phyloP scores from a whole-genome alignment of 2,329 filamentous ascomycete species.

The Colletotrichum simmondsii region DNA sequence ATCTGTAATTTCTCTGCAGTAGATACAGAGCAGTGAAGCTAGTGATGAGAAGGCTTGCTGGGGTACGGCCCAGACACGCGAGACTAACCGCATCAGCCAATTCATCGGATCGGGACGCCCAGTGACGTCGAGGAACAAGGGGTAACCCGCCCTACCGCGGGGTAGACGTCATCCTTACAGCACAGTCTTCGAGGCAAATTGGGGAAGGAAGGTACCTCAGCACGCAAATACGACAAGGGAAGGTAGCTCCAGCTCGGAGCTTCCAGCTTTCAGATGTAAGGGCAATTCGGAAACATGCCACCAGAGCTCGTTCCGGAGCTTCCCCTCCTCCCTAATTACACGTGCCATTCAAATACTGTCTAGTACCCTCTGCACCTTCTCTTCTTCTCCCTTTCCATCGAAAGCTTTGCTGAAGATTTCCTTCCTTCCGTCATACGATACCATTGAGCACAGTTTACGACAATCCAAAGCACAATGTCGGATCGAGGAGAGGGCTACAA shows the following conservation, averaged over 20 bases:
- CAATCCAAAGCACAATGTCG: constrained; percentile 25
- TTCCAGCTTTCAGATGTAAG: neutral
- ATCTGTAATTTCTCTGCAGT: too few species aligned
- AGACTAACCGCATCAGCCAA: neutral
- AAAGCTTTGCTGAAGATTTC: neutral
- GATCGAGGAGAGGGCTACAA: constrained; percentile 38
- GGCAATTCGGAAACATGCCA: neutral
- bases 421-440: neutral
- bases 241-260: neutral
- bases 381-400: neutral
- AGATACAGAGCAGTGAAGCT: too few species aligned
- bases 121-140: constrained; percentile 25
- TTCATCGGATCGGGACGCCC: constrained; percentile 1
- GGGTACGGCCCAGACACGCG: neutral
- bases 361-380: neutral
- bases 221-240: neutral
- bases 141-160: neutral
- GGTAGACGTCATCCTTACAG: constrained; percentile 31
- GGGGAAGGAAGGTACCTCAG: neutral
- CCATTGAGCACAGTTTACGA: constrained; percentile 11
- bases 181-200: neutral
- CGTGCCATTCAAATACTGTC: neutral
- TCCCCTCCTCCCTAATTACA: neutral
- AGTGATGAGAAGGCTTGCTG: neutral
- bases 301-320: neutral